Percentiles rank a stretch among this genome's conserved stretches.
Conservation (phyloP, 1,284 basidiomycete genomes). For the Ceratobasidium sp. region DNA sequence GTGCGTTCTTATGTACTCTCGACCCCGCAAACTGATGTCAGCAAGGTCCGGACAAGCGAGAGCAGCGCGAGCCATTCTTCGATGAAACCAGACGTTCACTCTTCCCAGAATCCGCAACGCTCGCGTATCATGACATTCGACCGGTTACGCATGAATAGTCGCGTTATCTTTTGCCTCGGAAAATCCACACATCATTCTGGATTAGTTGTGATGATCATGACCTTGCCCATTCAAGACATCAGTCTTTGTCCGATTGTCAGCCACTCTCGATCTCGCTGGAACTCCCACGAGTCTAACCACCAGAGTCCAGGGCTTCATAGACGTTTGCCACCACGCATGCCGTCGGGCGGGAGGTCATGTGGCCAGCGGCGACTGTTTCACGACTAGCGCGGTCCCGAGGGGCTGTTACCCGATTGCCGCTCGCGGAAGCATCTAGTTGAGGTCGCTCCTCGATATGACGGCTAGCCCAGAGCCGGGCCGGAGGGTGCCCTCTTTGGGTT, state of each 20-base stretch:
- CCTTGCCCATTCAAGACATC: slow-evolving; percentile 3
- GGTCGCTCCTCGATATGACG: neutral
- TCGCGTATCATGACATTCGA: slow-evolving; percentile 9
- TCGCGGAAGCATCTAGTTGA: slow-evolving; percentile 5
- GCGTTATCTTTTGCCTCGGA: neutral
- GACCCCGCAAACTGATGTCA: slow-evolving; percentile 13
- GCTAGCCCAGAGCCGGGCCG: slow-evolving; percentile 32
- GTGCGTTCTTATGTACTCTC: neutral
- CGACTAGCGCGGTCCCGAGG: neutral
- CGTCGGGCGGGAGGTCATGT: slow-evolving; percentile 29
- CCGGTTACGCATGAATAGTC: neutral
- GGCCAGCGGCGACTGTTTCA: slow-evolving; percentile 30
- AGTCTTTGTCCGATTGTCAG: slow-evolving; percentile 9
- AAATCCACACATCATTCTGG: neutral
- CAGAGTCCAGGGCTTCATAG: slow-evolving; percentile 5
- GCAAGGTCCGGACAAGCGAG: slow-evolving; percentile 33
- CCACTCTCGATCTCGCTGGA: slow-evolving; percentile 12
- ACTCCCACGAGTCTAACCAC: slow-evolving; percentile 1
- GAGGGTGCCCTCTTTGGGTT: neutral
- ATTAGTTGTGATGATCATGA: neutral
- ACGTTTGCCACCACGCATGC: neutral
- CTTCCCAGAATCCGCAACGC: neutral
- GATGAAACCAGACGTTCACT: neutral
- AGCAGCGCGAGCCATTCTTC: neutral
- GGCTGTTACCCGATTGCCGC: slow-evolving; percentile 14